Evolutionary conservation across 805 yeast species (phyloP).

Genomic region (Diddensiella caesifluorescens): DNA sequence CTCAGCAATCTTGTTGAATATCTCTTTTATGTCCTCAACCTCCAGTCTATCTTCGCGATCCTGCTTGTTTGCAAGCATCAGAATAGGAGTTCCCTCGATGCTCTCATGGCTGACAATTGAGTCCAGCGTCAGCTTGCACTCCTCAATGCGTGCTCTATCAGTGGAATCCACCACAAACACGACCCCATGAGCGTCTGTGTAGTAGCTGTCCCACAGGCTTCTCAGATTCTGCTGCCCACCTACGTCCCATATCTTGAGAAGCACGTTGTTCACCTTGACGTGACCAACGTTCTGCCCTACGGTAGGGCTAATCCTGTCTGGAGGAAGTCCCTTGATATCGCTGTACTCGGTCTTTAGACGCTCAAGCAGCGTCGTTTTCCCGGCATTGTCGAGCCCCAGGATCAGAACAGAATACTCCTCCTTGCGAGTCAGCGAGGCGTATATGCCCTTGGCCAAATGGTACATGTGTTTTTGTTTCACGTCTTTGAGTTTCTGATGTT

Average conservation of each 20-base stretch:
- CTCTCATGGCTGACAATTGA: conserved; percentile 52
- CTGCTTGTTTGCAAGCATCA: conserved; percentile 95
- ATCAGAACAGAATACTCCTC: conserved; percentile 73
- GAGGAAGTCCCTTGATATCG: conserved; percentile 36
- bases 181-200: conserved; percentile 80
- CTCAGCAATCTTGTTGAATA: conserved; percentile 77
- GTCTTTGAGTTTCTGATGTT: neutral
- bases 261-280: conserved; percentile 35
- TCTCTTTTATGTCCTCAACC: conserved; percentile 73
- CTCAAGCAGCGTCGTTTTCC: conserved; percentile 81
- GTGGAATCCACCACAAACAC: conserved; percentile 90
- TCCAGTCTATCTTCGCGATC: conserved; percentile 68
- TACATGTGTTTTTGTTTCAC: conserved; percentile 42
- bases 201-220: conserved; percentile 83
- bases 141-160: conserved; percentile 75
- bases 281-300: conserved; percentile 78
- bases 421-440: conserved; percentile 50
- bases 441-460: conserved; percentile 59
- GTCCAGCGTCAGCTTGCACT: conserved; percentile 63
- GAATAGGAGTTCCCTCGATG: conserved; percentile 74
- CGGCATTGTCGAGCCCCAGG: conserved; percentile 92
- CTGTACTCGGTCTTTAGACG: conserved; percentile 52
- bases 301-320: conserved; percentile 71
- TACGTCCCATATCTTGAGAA: conserved; percentile 87
- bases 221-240: conserved; percentile 92